These are phyloP conservation scores for Boletus insuetus DNA, from an alignment of 768 basidiomycete species.

Conservation along the genomic window DNA sequence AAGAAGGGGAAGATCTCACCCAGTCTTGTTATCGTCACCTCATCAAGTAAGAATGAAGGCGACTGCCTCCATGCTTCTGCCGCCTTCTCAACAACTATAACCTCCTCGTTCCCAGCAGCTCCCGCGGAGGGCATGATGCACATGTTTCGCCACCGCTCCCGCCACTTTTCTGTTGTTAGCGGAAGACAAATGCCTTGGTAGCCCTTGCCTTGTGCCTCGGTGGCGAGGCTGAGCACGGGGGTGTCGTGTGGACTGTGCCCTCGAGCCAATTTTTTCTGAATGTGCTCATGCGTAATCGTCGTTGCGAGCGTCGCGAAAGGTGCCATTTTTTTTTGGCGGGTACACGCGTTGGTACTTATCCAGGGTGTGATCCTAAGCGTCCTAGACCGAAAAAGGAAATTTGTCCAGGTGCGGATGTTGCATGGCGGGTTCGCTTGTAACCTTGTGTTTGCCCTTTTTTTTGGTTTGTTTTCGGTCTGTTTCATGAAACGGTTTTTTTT, in stretches of 20 bases:
- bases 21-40: conserved; percentile 87
- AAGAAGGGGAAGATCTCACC: conserved; percentile 38
- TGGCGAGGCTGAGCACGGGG: conserved; percentile 49
- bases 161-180: conserved; percentile 89
- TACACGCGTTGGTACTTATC: conserved; percentile 12
- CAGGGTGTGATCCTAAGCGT: conserved; percentile 4
- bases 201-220: conserved; percentile 57
- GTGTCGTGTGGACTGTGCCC: conserved; percentile 35
- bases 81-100: conserved; percentile 47
- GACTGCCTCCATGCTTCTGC: conserved; percentile 88
- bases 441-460: not conserved
- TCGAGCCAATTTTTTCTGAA: conserved; percentile 30
- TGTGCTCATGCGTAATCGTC: conserved; percentile 36
- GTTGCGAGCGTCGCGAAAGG: conserved; percentile 29
- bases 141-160: conserved; percentile 83
- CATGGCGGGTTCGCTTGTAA: conserved; percentile 8
- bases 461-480: not conserved
- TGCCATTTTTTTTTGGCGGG: conserved; percentile 19
- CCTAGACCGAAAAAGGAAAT: conserved; percentile 20
- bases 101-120: conserved; percentile 36
- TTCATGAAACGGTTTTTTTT: not conserved
- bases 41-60: conserved; percentile 75
- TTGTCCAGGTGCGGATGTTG: conserved; percentile 14
- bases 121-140: conserved; percentile 64
- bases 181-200: conserved; percentile 79